phyloP scores from a whole-genome alignment of 129 eudicot species.

The Deinandra increscens region DNA sequence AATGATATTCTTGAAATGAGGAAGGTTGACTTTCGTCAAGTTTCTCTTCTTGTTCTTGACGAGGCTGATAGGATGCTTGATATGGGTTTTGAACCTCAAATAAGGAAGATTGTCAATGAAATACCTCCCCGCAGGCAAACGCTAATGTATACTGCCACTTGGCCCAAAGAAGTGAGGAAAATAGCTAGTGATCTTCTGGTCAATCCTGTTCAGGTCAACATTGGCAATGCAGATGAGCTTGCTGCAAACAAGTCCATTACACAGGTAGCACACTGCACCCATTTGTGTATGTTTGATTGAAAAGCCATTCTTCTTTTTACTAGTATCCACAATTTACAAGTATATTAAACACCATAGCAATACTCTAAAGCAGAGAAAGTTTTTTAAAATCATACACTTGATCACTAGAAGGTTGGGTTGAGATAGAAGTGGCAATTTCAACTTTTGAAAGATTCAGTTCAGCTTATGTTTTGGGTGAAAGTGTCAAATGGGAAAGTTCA shows the following conservation, averaged over 20 bases:
- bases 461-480: too few species aligned
- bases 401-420: too few species aligned
- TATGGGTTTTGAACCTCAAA: constrained; percentile 99
- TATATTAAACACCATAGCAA: too few species aligned
- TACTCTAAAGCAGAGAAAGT: too few species aligned
- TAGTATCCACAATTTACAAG: too few species aligned
- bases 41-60: constrained; percentile 86
- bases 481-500: neutral
- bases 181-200: constrained; percentile 87
- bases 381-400: too few species aligned
- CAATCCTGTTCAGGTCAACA: constrained; percentile 90
- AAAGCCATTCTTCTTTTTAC: neutral
- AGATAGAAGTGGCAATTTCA: neutral
- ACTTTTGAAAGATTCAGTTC: neutral
- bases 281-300: neutral
- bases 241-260: constrained; percentile 97
- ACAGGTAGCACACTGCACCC: constrained; percentile 45
- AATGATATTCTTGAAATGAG: constrained; percentile 95
- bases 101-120: constrained; percentile 90
- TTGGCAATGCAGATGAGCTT: constrained; percentile 88
- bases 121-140: constrained; percentile 94
- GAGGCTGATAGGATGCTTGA: constrained; percentile 99
- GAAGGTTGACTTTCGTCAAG: constrained; percentile 77
- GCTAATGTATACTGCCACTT: constrained; percentile 95
- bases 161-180: constrained; percentile 97